These are phyloP conservation scores for Penicillium sp. DNA, from an alignment of 2,329 filamentous ascomycete species.

Conservation along the genomic window DNA sequence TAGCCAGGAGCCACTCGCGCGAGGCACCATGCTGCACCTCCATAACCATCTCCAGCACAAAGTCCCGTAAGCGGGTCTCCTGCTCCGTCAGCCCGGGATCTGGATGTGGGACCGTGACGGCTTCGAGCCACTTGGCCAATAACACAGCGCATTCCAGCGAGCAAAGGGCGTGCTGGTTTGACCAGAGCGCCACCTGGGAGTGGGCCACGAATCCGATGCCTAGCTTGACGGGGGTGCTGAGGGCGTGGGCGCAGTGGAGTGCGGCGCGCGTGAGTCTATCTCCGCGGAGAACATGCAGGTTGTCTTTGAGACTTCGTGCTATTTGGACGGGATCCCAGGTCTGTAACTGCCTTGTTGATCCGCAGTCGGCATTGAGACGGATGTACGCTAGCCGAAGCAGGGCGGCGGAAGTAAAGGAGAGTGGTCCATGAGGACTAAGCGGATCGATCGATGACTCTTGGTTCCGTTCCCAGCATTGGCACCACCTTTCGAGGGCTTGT, in stretches of 20 bases:
- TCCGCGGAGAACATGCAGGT: conserved; percentile 45
- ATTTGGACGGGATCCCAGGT: conserved; percentile 33
- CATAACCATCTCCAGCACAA: conserved; percentile 39
- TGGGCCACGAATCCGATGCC: conserved; percentile 55
- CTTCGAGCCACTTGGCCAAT: conserved; percentile 48
- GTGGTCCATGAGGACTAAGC: conserved; percentile 33
- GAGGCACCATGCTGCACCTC: conserved; percentile 33
- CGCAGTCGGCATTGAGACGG: conserved; percentile 35
- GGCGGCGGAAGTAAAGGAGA: conserved; percentile 36
- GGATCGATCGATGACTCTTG: conserved; percentile 36
- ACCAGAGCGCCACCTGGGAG: conserved; percentile 58
- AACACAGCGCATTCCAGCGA: conserved; percentile 56
- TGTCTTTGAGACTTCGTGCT: conserved; percentile 30
- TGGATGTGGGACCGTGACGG: conserved; percentile 26
- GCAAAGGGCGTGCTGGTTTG: conserved; percentile 55
- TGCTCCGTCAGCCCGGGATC: conserved; percentile 31
- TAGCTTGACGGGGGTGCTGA: conserved; percentile 56
- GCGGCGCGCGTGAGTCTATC: conserved; percentile 48
- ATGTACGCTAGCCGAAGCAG: conserved; percentile 35
- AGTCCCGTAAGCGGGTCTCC: conserved; percentile 33
- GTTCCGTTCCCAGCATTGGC: conserved; percentile 37
- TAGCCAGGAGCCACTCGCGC: conserved; percentile 32
- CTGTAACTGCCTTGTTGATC: conserved; percentile 31
- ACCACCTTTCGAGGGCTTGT: conserved; percentile 35
- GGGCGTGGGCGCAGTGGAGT: conserved; percentile 54